These are phyloP conservation scores for Hanseniaspora gamundiae DNA, from an alignment of 1,139 yeast species.

Conservation along the genomic window DNA sequence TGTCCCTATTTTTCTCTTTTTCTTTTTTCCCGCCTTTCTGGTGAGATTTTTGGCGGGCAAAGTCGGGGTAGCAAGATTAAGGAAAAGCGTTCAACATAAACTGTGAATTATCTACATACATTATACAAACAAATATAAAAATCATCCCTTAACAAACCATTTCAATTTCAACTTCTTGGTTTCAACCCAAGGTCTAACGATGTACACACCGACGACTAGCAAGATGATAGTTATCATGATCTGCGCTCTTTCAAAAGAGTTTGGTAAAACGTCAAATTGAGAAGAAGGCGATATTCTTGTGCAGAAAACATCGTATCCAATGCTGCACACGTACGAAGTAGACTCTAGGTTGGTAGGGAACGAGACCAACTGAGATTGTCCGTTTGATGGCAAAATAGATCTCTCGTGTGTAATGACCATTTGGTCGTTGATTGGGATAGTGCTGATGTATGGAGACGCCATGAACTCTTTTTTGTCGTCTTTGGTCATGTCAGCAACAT, in stretches of 20 bases:
- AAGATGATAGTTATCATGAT: constrained; percentile 48
- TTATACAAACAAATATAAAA: neutral
- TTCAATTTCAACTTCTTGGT: constrained; percentile 32
- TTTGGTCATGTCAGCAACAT: constrained; percentile 39
- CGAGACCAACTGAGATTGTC: constrained; percentile 30
- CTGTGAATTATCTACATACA: no score
- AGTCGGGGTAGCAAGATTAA: no score
- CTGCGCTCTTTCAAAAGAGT: constrained; percentile 54
- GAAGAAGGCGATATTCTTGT: constrained; percentile 70
- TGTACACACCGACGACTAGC: constrained; percentile 34
- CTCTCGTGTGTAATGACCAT: constrained; percentile 33
- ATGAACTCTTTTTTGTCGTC: constrained; percentile 49
- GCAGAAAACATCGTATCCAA: constrained; percentile 64
- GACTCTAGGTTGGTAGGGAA: constrained; percentile 70
- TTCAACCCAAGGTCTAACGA: constrained; percentile 48
- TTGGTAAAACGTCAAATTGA: constrained; percentile 66
- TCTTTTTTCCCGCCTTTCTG: neutral
- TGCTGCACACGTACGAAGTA: constrained; percentile 57
- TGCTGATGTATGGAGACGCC: constrained; percentile 55
- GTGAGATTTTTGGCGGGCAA: no score
- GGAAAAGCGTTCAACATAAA: no score
- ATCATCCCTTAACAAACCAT: constrained; percentile 24
- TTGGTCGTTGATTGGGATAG: constrained; percentile 38
- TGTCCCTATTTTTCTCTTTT: neutral
- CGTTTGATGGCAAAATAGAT: constrained; percentile 13